Evolutionary conservation across 805 yeast genomes (phyloP).

Genomic region (Scheffersomyces coipomensis): DNA sequence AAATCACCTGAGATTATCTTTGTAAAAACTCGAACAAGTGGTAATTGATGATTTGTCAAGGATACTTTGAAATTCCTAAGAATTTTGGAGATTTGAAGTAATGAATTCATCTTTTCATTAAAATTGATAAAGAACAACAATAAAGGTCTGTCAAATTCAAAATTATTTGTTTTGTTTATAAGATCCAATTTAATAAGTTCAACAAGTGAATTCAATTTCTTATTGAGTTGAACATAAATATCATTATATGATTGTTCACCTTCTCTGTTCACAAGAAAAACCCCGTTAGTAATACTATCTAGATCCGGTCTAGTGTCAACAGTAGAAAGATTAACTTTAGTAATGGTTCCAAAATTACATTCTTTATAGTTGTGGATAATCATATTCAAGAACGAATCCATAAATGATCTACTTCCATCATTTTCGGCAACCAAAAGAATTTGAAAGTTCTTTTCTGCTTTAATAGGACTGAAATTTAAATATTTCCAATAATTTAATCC

Average conservation of each 20-base stretch:
- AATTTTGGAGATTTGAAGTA: slow-evolving; percentile 45
- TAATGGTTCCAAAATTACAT: slow-evolving; percentile 47
- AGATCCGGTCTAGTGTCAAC: slow-evolving; percentile 27
- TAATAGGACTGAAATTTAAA: slow-evolving; percentile 55
- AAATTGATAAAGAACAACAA: slow-evolving; percentile 51
- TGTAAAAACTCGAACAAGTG: slow-evolving; percentile 36
- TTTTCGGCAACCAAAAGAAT: slow-evolving; percentile 45
- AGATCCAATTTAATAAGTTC: slow-evolving; percentile 38
- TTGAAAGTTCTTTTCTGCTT: slow-evolving; percentile 50
- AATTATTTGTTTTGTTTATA: slow-evolving; percentile 37
- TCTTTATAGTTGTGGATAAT: slow-evolving; percentile 45
- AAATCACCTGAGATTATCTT: slow-evolving; percentile 32
- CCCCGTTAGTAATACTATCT: slow-evolving; percentile 28
- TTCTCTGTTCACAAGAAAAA: slow-evolving; percentile 21
- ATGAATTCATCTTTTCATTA: slow-evolving; percentile 40
- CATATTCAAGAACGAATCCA: slow-evolving; percentile 38
- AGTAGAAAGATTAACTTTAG: slow-evolving; percentile 26
- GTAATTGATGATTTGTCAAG: slow-evolving; percentile 37
- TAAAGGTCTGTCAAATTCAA: slow-evolving; percentile 47
- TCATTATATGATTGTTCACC: slow-evolving; percentile 20
- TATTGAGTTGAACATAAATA: slow-evolving; percentile 28
- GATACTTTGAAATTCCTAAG: slow-evolving; percentile 46
- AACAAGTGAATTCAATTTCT: slow-evolving; percentile 27
- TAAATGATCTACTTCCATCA: slow-evolving; percentile 19
- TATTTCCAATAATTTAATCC: slow-evolving; percentile 56